phyloP scores from a whole-genome alignment of 768 basidiomycete genomes.

The Amylocystis lapponica region DNA sequence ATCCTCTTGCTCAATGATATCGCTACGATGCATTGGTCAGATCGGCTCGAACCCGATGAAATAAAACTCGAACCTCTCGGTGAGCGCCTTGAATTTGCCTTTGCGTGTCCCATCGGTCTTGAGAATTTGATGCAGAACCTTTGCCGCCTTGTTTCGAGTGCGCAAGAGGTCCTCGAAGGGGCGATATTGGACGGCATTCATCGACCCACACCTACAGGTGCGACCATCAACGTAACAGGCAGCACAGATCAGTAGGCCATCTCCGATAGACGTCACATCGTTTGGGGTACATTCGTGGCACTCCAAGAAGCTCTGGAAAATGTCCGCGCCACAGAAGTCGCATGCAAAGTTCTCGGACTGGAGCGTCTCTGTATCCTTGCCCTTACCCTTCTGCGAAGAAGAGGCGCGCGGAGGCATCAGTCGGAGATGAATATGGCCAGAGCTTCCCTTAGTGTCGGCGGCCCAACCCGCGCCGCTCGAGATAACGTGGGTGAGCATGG shows the following conservation, averaged over 20 bases:
- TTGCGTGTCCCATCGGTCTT: too few species aligned
- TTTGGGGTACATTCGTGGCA: conserved; percentile 41
- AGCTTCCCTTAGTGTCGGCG: not conserved
- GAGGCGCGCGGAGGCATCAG: not conserved
- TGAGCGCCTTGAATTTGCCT: not conserved
- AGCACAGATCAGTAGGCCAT: conserved; percentile 54
- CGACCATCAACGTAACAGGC: conserved; percentile 76
- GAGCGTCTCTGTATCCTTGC: conserved; percentile 12
- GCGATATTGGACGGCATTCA: conserved; percentile 58
- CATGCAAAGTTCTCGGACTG: conserved; percentile 38
- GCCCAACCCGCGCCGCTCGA: conserved; percentile 7
- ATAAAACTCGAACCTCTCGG: not conserved
- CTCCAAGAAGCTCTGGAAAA: conserved; percentile 79
- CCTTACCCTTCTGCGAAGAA: not conserved
- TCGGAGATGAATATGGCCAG: not conserved
- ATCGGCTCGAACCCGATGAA: not conserved
- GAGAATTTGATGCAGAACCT: conserved; percentile 12
- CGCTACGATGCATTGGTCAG: not conserved
- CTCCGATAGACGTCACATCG: conserved; percentile 21
- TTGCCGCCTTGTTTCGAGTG: conserved; percentile 35
- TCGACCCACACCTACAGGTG: conserved; percentile 54
- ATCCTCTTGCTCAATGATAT: not conserved
- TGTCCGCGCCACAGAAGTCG: conserved; percentile 78
- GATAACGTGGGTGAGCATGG: conserved; percentile 9
- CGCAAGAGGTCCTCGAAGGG: conserved; percentile 41